These are phyloP conservation scores for Diaporthe eres DNA, from an alignment of 2,329 filamentous ascomycete species.

Conservation along the genomic window DNA sequence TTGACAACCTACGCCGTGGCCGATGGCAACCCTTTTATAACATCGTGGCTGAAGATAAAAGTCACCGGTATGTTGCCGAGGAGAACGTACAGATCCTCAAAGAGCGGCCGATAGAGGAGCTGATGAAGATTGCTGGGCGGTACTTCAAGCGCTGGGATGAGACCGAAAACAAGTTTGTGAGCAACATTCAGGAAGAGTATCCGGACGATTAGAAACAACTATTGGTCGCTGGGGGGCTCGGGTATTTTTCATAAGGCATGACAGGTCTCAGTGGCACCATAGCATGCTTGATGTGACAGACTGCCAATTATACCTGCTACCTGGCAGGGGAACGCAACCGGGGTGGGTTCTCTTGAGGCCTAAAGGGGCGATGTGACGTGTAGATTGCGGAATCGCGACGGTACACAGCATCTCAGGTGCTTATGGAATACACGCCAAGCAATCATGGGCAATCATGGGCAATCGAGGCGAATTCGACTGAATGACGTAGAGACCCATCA, in stretches of 20 bases:
- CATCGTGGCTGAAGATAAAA: conserved; percentile 74
- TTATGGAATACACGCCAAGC: neutral
- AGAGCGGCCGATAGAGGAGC: conserved; percentile 57
- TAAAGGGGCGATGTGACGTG: conserved; percentile 7
- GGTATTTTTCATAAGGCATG: no score
- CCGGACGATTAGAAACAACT: conserved; percentile 67
- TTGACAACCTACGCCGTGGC: conserved; percentile 69
- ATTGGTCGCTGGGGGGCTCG: no score
- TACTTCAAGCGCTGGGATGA: conserved; percentile 76
- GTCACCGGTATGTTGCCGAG: conserved; percentile 75
- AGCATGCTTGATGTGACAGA: no score
- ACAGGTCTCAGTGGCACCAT: no score
- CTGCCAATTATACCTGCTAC: no score
- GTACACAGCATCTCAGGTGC: neutral
- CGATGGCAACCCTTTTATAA: conserved; percentile 77
- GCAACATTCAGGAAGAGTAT: conserved; percentile 76
- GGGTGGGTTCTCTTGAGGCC: no score
- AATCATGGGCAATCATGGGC: neutral
- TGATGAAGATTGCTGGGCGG: conserved; percentile 69
- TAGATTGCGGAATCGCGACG: conserved; percentile 10
- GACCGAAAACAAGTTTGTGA: conserved; percentile 66
- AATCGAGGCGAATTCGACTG: neutral
- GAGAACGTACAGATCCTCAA: conserved; percentile 71
- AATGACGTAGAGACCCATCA: conserved; percentile 11
- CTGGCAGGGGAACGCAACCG: no score